Evolutionary conservation across 345 rosid species (phyloP), one percentile per base, ranked within the genome.

Genomic region (Passiflora organensis): DNA sequence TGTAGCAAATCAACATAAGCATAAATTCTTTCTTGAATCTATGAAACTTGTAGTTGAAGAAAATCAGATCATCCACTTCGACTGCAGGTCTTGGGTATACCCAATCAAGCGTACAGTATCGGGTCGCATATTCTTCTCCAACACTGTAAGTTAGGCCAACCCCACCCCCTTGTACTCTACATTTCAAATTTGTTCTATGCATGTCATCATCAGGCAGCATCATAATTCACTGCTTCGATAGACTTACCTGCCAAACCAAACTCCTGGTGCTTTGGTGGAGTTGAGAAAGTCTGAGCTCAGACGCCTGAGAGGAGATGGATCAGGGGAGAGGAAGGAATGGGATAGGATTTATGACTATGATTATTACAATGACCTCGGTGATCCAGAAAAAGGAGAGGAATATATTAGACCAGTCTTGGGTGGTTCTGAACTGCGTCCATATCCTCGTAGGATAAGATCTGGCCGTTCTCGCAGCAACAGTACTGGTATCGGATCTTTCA

Each of bases 51-150:
- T 45, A 13, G 10, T 43, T 63, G 58, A 18, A 8, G 47, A 51
- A 37, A 11, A 57, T 6, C 53, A 56, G 56, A 21, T 25, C 4
- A 43, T 81, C 65, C 66, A 72, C 56, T 84, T 84, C 13, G 74
- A 73, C 43, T 81, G 87, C 69, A 64, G 65, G 12, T 79, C 91
- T 16, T 81, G 85, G 87, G 73, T 84, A 3, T 79, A 81, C 57
- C 91, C 91, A 0, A 6, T 69, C 57, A 43, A 69, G 23, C 63
- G 43, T 36, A 79, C 85, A 13, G 45, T 53, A 60, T 47, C 66
- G 34, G 59, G 22, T 28, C 71, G 84, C 14, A 37, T 81, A 60
- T 84, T 84, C 78, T 81, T 84, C 76, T 60, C 80, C 43, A 75
- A 67, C 62, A 44, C 49, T 8, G 91, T 73, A 71, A 59, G 79